Percentiles rank a stretch among this genome's conserved stretches.
Evolutionary conservation across 495 filamentous ascomycete genomes (phyloP).

Genomic region (Glarea lozoyensis): DNA sequence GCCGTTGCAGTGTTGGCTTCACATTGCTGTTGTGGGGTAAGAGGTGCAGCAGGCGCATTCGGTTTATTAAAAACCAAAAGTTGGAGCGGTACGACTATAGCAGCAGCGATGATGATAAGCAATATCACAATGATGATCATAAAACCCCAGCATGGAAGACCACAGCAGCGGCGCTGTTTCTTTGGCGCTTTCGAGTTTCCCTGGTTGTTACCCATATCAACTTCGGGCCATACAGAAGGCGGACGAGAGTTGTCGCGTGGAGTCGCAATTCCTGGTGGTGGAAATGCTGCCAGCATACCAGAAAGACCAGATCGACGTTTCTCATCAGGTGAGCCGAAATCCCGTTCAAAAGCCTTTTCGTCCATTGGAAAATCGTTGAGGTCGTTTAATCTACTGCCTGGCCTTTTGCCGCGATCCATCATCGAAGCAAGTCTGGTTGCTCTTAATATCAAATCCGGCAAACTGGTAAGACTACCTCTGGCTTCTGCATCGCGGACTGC

Average conservation of each 20-base stretch:
- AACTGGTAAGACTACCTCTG: constrained; percentile 79
- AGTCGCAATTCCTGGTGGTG: constrained; percentile 52
- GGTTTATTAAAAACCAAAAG: constrained; percentile 61
- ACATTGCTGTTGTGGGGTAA: constrained; percentile 44
- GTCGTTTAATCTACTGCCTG: constrained; percentile 56
- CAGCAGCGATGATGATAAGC: constrained; percentile 72
- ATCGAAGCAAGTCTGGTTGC: constrained; percentile 83
- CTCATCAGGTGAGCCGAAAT: constrained; percentile 29
- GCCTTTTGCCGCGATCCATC: constrained; percentile 72
- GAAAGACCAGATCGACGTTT: constrained; percentile 56
- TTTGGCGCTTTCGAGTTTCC: background rate
- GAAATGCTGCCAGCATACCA: constrained; percentile 88
- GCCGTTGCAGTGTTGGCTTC: constrained; percentile 22
- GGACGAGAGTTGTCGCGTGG: constrained; percentile 13
- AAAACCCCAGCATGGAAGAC: constrained; percentile 75
- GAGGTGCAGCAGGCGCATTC: constrained; percentile 21
- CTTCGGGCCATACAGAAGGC: constrained; percentile 15
- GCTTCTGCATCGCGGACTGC: constrained; percentile 70
- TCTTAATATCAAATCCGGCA: constrained; percentile 82
- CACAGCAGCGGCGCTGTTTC: constrained; percentile 48
- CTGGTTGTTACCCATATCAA: background rate
- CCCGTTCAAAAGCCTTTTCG: constrained; percentile 27
- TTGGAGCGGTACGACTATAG: constrained; percentile 78
- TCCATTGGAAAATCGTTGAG: constrained; percentile 34
- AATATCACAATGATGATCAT: constrained; percentile 58